These are phyloP conservation scores for Fusarium nodosum DNA, from an alignment of 2,329 filamentous ascomycete species.

Conservation along the genomic window DNA sequence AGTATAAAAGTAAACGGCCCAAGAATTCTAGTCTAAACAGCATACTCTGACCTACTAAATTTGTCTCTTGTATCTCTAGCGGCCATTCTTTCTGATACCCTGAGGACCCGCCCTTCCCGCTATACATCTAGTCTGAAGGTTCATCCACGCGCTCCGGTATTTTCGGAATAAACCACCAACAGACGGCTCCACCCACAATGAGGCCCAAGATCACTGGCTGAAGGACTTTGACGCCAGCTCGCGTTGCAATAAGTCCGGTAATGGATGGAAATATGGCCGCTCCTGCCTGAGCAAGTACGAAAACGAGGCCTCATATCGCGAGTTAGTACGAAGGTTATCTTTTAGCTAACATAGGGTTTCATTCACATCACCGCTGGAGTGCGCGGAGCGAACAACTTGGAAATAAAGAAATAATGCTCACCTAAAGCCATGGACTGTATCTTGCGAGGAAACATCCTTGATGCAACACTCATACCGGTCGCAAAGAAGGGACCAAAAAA, in stretches of 20 bases:
- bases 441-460: neutral
- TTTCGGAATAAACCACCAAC: neutral
- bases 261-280: neutral
- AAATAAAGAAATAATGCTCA: neutral
- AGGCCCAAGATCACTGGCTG: conserved; percentile 1
- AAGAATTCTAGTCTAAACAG: no score
- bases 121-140: neutral
- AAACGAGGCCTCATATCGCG: neutral
- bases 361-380: accelerated
- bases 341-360: neutral
- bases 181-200: neutral
- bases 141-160: neutral
- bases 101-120: no score
- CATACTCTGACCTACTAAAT: no score
- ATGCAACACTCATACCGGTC: neutral
- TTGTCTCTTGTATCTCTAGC: no score
- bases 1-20: no score
- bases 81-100: no score
- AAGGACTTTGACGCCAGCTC: neutral
- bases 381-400: accelerated
- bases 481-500: neutral
- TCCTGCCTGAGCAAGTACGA: neutral
- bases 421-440: neutral
- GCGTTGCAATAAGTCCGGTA: neutral
- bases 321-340: neutral